A percentile compares a stretch with the other conserved stretches of the same genome.
These are phyloP conservation scores for Phoenix dactylifera DNA, from an alignment of 176 grass and related monocot species.

Conservation along the genomic window DNA sequence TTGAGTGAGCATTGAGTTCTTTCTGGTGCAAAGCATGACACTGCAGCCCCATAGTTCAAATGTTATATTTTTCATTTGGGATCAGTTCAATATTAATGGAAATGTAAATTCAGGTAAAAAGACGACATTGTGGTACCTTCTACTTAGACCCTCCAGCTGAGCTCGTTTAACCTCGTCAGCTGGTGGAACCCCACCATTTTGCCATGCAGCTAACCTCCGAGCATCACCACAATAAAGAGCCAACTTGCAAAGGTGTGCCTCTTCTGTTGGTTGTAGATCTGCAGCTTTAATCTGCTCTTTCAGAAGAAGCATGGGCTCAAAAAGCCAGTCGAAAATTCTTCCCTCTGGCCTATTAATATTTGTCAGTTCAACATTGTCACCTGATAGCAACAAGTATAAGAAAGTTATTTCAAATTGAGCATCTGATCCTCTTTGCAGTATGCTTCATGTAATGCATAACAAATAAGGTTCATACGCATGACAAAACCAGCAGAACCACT, in stretches of 20 bases:
- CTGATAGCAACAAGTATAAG: background rate
- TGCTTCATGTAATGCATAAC: too few species aligned
- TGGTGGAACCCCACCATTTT: slow-evolving; percentile 15
- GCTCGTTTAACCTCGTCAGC: slow-evolving; percentile 16
- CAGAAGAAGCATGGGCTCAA: slow-evolving; percentile 18
- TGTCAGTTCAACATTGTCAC: slow-evolving; percentile 18
- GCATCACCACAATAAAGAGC: slow-evolving; percentile 18
- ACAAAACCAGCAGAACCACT: slow-evolving; percentile 7
- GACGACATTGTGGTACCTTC: slow-evolving; percentile 6
- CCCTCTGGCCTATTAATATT: slow-evolving; percentile 20
- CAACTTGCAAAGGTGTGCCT: slow-evolving; percentile 14
- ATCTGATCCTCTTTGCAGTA: too few species aligned
- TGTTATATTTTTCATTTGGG: too few species aligned
- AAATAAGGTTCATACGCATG: slow-evolving; percentile 5
- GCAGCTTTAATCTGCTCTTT: slow-evolving; percentile 12
- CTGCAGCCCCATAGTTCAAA: too few species aligned
- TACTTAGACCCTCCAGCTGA: slow-evolving; percentile 23
- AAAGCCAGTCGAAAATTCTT: slow-evolving; percentile 25
- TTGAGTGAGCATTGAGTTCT: too few species aligned
- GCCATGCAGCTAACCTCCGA: background rate
- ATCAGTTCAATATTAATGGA: too few species aligned
- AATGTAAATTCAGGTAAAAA: too few species aligned
- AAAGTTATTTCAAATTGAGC: too few species aligned
- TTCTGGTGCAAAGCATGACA: too few species aligned
- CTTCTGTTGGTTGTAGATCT: slow-evolving; percentile 8